Base-by-base conservation (phyloP, 306 rosid genomes). In the Abrus pulchellus region DNA sequence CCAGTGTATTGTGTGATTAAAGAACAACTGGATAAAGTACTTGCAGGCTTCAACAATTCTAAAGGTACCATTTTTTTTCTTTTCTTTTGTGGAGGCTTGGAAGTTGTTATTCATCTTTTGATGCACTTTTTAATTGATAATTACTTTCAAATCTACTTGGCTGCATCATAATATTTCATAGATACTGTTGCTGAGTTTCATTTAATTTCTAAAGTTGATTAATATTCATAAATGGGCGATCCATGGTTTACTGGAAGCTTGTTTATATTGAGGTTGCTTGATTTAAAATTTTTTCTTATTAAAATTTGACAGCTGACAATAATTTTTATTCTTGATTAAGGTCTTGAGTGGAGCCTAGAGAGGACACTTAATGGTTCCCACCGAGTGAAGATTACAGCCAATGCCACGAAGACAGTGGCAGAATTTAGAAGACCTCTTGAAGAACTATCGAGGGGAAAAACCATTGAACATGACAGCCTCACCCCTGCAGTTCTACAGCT, bases 361-460 rank as follows among this genome's bases (percentile, higher is more conserved):
- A 75, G 36, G 61, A 87, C 80, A 81, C 56, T 78, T 61, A 96
- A 87, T 63, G 98, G 98, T 71, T 92, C 97, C 63, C 79, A 81
- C 79, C 87, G 93, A 27, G 83, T 96, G 80, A 93, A 83, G 88
- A 87, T 96, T 73, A 87, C 93, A 30, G 94, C 97, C 54, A 93
- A 89, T 87, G 99, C 98, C 66, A 96, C 99, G 40, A 89, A 66
- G 87, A 88, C 73, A 2, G 93, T 96, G 55, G 97, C 98, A 30
- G 93, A 93, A 75, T 81, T 88, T 72, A 89, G 99, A 80, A 87
- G 89, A 72, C 96, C 83, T 53, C 86, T 92, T 62, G 99, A 96
- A 84, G 93, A 88, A 84, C 89, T 93, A 36, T 74, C 87, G 59
- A 88, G 91, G 68, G 99, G 99, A 80, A 90, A 85, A 86, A 83